These are phyloP conservation scores for Xanthoconium purpureum DNA, from an alignment of 768 basidiomycete species.

Conservation along the genomic window DNA sequence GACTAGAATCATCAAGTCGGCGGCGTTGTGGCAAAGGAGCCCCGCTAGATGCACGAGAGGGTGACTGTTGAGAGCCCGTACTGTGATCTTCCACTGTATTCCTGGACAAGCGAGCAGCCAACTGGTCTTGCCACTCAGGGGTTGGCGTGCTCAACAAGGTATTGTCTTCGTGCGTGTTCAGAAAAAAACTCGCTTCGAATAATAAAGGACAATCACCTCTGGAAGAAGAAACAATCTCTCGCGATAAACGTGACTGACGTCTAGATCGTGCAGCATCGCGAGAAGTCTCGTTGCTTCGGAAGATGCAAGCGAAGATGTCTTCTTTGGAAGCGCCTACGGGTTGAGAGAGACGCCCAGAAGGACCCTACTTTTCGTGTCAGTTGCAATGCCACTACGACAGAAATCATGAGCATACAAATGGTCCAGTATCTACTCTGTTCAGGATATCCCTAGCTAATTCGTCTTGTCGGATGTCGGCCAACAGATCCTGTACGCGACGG, in stretches of 20 bases:
- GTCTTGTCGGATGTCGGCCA: slow-evolving; percentile 66
- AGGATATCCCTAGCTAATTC: slow-evolving; percentile 76
- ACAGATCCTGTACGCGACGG: slow-evolving; percentile 56
- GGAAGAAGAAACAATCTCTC: slow-evolving; percentile 76
- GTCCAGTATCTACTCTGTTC: slow-evolving; percentile 71
- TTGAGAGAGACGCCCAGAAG: slow-evolving; percentile 61
- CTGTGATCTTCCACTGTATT: slow-evolving; percentile 8
- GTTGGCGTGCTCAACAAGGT: slow-evolving; percentile 63
- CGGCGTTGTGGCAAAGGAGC: slow-evolving; percentile 46
- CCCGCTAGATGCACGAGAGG: slow-evolving; percentile 28
- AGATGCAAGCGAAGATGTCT: slow-evolving; percentile 73
- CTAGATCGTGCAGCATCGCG: slow-evolving; percentile 60
- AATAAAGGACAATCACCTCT: slow-evolving; percentile 40
- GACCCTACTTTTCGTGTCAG: slow-evolving; percentile 47
- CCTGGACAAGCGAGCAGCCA: slow-evolving; percentile 53
- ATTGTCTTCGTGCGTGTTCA: slow-evolving; percentile 41
- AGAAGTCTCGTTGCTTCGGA: slow-evolving; percentile 53
- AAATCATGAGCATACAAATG: slow-evolving; percentile 54
- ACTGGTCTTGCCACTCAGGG: slow-evolving; percentile 74
- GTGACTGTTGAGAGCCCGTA: slow-evolving; percentile 12
- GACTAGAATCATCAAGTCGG: slow-evolving; percentile 35
- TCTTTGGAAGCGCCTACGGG: slow-evolving; percentile 66
- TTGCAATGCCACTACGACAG: background rate
- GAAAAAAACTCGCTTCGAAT: background rate
- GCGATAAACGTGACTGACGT: slow-evolving; percentile 71